Base-by-base conservation (phyloP, 208 protist species). In the Leptomonas seymouri region DNA sequence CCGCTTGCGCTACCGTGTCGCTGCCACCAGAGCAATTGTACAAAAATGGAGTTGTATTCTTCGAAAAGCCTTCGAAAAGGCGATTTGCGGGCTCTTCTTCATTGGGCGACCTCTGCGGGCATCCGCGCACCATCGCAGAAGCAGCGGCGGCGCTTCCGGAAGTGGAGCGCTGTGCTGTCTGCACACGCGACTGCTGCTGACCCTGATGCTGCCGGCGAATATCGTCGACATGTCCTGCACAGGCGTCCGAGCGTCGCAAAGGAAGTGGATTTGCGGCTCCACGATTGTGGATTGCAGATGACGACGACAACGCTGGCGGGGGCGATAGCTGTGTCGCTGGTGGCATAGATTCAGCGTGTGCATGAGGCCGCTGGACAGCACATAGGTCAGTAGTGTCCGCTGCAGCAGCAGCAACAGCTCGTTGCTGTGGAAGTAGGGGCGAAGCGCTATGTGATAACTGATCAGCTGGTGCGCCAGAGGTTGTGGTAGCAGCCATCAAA, bases 231-330 rank as follows among this genome's bases (percentile, higher is more conserved):
- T 44, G 44, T 1, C 45, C 28, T 18, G 25, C 18, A 7, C 28
- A 12, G 4, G 39, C 21, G 16, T 64, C 58, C 8, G 42, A 27
- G 12, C 58, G 58, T 3, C 58, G 58, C 1, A 23, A 27, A 23
- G 23, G 5, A 21, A 67, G 61, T 15, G 67, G 39, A 28, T 74
- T 66, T 30, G 50, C 25, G n/a, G 49, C 30, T 3, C 67, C 48
- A 30, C 39, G 34, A n/a, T 51, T 66, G 4, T 41, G 8, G n/a
- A 39, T 12, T 7, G 4, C 46, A 18, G 50, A 21, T 18, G n/a
- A 28, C 6, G 54, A 48, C 20, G 34, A 11, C 9, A 36, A 23
- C 15, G 18, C 12, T n/a, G 2, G 34, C 34, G 25, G 45, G 18
- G 23, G 42, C 42, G 20, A 42, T 44, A 21, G 42, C 25, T 21